Percentiles rank a stretch among this genome's conserved stretches.
These are phyloP conservation scores for Trichoderma harzianum DNA, from an alignment of 2,329 filamentous ascomycete species.

Conservation along the genomic window DNA sequence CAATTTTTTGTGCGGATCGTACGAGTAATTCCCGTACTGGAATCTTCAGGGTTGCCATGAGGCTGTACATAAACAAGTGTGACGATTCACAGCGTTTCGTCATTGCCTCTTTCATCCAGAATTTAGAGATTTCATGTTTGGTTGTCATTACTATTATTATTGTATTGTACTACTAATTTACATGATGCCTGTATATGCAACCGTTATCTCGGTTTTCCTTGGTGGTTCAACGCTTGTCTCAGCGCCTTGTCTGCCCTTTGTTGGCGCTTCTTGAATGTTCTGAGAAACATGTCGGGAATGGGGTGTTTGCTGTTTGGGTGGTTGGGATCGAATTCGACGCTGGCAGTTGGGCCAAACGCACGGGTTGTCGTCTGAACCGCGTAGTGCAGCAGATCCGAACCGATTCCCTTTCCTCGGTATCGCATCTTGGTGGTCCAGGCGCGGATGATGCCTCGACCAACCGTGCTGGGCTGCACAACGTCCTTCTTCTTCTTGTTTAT, in stretches of 20 bases:
- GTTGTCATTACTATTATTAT: neutral
- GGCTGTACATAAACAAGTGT: neutral
- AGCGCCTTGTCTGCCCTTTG: constrained; percentile 48
- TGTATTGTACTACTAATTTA: neutral
- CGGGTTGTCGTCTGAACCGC: constrained; percentile 63
- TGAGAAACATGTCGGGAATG: constrained; percentile 58
- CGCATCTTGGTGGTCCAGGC: constrained; percentile 74
- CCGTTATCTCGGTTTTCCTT: neutral
- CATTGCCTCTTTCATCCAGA: neutral
- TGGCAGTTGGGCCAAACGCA: constrained; percentile 57
- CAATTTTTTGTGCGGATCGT: neutral
- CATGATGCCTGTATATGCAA: neutral
- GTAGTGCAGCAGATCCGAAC: constrained; percentile 67
- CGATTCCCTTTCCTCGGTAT: constrained; percentile 69
- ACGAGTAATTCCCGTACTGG: neutral
- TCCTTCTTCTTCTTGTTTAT: neutral
- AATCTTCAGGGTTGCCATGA: neutral
- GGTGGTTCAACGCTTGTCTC: constrained; percentile 27
- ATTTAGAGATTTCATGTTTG: neutral
- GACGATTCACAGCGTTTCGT: neutral
- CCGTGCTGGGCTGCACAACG: constrained; percentile 30
- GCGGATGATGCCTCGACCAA: constrained; percentile 63
- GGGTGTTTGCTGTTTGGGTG: constrained; percentile 69
- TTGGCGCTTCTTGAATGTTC: constrained; percentile 54
- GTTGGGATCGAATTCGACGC: constrained; percentile 66